Base-by-base conservation (phyloP, 192 early-diverging fungal species). In the Funneliformis geosporum region DNA sequence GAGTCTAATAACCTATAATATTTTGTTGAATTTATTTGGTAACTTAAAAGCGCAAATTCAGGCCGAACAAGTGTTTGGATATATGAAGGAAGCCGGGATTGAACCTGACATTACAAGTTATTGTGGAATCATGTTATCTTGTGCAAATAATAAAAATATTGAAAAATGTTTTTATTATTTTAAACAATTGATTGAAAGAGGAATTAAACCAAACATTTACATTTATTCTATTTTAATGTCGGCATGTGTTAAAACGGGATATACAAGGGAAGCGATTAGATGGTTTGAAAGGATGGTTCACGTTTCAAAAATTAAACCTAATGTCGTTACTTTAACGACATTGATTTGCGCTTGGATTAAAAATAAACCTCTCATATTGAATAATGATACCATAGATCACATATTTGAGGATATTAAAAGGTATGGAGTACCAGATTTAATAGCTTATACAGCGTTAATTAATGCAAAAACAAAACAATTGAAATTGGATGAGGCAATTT, bases 371-470 rank as follows among this genome's bases (percentile, higher is more conserved):
- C 5, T 7, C 14, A 33, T 33, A 33, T 33, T 33, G 33, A 12
- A 70, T 8, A 55, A 39, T 9, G 3, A 28, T 18, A 9, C 14
- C 14, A 23, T 79, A n/a, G 67, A 40, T 59, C 21, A 21, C 21
- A 69, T 79, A 21, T 60, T 79, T 79, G 55, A 60, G n/a, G 18
- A 50, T 4, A 79, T 79, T 18, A 68, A 60, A 70, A 60, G 70
- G 60, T n/a, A 23, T 9, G 68, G 47, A n/a, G 16, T 60, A 79
- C 47, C 67, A 8, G 77, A 79, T 70, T 33, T 79, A 38, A 61
- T 79, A 7, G 65, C 68, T 14, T 79, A 79, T 60, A 79, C 77
- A 0, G 67, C 77, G 10, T 69, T 79, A 47, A 79, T 79, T 33
- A 25, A 59, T 39, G 65, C 65, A 4, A 59, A 79, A 40, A 38